Conservation (phyloP, 148 eudicot genomes). For the Agrostemma githago region DNA sequence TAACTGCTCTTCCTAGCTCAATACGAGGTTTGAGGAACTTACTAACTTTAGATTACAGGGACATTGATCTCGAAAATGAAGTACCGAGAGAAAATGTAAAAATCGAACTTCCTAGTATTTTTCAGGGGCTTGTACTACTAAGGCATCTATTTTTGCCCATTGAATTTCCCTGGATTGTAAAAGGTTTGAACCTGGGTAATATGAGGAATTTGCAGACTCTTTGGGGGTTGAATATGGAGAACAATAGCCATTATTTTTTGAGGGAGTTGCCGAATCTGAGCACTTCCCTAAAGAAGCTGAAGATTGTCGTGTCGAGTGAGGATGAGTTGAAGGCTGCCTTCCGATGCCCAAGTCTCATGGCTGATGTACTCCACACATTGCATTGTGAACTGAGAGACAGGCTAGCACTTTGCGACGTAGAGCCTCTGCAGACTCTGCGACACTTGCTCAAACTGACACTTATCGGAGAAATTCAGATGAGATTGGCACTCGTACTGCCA, state of each 20-base stretch:
- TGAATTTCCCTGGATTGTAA: slow-evolving; percentile 15
- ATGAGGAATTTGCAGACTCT: slow-evolving; percentile 17
- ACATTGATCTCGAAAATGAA: background rate
- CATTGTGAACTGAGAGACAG: slow-evolving; percentile 6
- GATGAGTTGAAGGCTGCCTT: slow-evolving; percentile 11
- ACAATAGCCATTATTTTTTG: background rate
- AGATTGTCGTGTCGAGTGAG: slow-evolving; percentile 9
- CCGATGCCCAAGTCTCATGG: slow-evolving; percentile 19
- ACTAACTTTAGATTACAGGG: slow-evolving; percentile 15
- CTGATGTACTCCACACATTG: slow-evolving; percentile 14
- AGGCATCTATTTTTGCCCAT: slow-evolving; percentile 22
- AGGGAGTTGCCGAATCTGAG: slow-evolving; percentile 16
- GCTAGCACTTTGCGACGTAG: slow-evolving; percentile 4
- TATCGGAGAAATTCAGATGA: slow-evolving; percentile 9
- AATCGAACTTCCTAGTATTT: slow-evolving; percentile 8
- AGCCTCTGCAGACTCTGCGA: slow-evolving; percentile 9
- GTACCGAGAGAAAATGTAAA: background rate
- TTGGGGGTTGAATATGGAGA: slow-evolving; percentile 20
- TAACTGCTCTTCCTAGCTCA: slow-evolving; percentile 9
- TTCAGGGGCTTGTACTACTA: slow-evolving; percentile 14
- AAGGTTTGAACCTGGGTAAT: slow-evolving; percentile 5
- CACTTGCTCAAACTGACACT: slow-evolving; percentile 19
- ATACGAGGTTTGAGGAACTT: slow-evolving; percentile 4
- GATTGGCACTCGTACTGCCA: slow-evolving; percentile 13
- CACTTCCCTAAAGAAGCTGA: slow-evolving; percentile 15